Conservation (phyloP, 192 early-diverging fungal species). For the Lobosporangium transversale region DNA sequence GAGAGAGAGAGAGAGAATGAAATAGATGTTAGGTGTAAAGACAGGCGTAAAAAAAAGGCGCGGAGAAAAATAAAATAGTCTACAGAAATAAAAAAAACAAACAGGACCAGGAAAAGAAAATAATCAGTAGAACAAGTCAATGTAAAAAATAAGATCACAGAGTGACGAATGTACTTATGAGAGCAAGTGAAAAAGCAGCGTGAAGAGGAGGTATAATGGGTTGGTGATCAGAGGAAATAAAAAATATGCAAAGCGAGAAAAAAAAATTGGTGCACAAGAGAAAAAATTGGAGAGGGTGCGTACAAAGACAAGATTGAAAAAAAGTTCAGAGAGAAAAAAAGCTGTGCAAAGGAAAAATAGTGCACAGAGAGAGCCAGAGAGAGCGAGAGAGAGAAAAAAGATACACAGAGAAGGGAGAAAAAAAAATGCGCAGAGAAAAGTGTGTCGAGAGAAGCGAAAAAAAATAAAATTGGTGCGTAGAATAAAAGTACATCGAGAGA, state of each 20-base stretch:
- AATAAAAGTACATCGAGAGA: no score
- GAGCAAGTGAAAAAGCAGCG: neutral
- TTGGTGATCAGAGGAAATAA: slow-evolving; percentile 1
- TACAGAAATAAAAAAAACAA: slow-evolving; percentile 1
- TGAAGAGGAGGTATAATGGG: neutral
- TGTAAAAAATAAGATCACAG: neutral
- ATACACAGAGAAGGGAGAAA: no score
- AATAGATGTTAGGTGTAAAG: slow-evolving; percentile 1
- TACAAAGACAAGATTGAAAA: neutral
- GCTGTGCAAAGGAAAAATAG: neutral
- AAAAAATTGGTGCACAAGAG: neutral
- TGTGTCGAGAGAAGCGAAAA: no score
- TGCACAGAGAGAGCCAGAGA: neutral
- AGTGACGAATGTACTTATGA: slow-evolving; percentile 1
- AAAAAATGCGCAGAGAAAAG: no score
- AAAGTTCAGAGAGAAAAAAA: neutral
- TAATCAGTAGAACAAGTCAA: slow-evolving; percentile 2
- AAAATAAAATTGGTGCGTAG: no score
- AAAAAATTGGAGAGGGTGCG: neutral
- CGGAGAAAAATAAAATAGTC: neutral
- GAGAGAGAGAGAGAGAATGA: no score
- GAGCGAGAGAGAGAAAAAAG: no score
- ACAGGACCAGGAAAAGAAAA: slow-evolving; percentile 1
- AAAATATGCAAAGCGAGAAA: neutral
- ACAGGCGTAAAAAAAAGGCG: neutral